Evolutionary conservation across 2,329 filamentous ascomycete species (phyloP).

Genomic region (Colletotrichum orchidophilum): DNA sequence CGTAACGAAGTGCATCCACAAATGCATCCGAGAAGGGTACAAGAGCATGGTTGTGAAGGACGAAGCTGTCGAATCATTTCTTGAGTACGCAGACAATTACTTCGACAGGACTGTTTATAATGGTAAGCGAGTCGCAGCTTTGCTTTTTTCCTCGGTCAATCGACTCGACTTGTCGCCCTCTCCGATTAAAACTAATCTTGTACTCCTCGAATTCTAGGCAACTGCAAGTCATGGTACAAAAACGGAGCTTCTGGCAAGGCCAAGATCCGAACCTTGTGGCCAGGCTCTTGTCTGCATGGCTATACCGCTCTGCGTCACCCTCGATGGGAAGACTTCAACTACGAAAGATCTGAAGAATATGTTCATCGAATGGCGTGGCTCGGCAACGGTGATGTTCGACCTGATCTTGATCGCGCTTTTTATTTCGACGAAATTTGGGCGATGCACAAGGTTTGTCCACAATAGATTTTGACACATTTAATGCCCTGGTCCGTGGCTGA

Average conservation of each 20-base stretch:
- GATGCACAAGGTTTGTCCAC: not conserved
- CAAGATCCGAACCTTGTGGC: not conserved
- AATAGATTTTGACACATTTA: too few relatives aligned
- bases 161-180: too few relatives aligned
- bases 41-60: not conserved
- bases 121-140: not conserved
- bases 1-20: not conserved
- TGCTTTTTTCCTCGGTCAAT: too few relatives aligned
- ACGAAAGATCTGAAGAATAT: not conserved
- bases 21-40: not conserved
- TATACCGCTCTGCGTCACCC: not conserved
- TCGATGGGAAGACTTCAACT: conserved; percentile 3
- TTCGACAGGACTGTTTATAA: conserved; percentile 5
- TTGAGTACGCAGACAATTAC: not conserved
- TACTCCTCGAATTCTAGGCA: not conserved
- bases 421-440: not conserved
- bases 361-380: not conserved
- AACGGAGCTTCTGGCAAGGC: not conserved
- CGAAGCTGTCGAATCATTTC: not conserved
- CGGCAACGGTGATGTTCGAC: not conserved
- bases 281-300: conserved; percentile 1
- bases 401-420: not conserved
- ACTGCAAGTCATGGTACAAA: not conserved
- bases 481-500: not conserved
- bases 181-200: not conserved